A percentile compares a stretch with the other conserved stretches of the same genome.
Conservation (phyloP, 2,329 filamentous ascomycete genomes). For the Aureobasidium sp. region DNA sequence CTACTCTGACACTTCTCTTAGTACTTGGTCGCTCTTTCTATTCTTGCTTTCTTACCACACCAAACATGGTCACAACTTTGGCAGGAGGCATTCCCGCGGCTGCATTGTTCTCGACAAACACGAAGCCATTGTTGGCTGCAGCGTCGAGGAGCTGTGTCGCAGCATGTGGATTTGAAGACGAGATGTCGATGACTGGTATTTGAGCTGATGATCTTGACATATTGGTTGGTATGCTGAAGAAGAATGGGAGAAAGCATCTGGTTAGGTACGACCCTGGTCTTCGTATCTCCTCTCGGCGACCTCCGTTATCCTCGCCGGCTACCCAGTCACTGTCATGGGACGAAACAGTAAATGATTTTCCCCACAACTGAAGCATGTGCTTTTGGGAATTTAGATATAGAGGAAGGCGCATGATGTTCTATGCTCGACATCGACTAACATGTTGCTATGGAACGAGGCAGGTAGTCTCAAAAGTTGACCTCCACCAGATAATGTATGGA, state of each 20-base stretch:
- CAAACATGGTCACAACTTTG: conserved; percentile 64
- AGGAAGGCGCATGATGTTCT: too few species aligned
- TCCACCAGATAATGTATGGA: too few species aligned
- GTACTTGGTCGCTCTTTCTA: too few species aligned
- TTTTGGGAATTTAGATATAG: too few species aligned
- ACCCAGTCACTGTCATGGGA: not conserved
- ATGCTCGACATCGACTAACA: too few species aligned
- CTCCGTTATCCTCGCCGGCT: not conserved
- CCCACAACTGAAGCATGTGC: too few species aligned
- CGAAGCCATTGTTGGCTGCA: conserved; percentile 75
- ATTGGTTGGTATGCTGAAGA: not conserved
- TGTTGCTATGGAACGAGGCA: too few species aligned
- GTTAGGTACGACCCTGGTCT: not conserved
- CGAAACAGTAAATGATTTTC: not conserved
- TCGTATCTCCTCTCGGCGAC: not conserved
- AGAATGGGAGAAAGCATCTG: not conserved
- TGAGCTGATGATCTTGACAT: conserved; percentile 8
- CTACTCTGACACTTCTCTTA: conserved; percentile 12
- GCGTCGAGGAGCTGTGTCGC: conserved; percentile 66
- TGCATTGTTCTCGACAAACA: conserved; percentile 75
- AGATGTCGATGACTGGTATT: conserved; percentile 81
- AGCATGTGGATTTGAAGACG: conserved; percentile 50
- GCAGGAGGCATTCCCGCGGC: conserved; percentile 48
- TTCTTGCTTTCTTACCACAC: conserved; percentile 46
- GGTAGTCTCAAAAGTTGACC: too few species aligned